Evolutionary conservation across 2,329 filamentous ascomycete species (phyloP).

Genomic region (Magnaporthiopsis incrustans): DNA sequence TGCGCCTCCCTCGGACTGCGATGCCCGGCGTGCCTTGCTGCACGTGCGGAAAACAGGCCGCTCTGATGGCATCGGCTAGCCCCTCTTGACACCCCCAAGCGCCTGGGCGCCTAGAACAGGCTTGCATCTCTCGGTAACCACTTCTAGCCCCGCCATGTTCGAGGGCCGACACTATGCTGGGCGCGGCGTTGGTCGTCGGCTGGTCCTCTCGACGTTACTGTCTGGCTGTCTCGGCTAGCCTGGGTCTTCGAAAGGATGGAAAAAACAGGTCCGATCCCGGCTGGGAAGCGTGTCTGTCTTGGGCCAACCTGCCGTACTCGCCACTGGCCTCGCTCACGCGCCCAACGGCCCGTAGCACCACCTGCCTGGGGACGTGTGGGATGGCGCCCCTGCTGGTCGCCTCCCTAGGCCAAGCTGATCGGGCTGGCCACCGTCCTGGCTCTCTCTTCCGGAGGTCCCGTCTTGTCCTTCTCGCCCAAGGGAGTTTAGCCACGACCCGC

Average conservation of each 20-base stretch:
- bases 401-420: not conserved
- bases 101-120: constrained; percentile 2
- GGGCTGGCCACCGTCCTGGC: too few species aligned
- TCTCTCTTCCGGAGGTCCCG: too few species aligned
- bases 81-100: not conserved
- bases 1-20: too few species aligned
- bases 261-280: not conserved
- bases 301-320: not conserved
- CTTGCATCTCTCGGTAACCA: constrained; percentile 3
- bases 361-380: not conserved
- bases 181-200: not conserved
- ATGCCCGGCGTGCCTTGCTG: not conserved
- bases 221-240: not conserved
- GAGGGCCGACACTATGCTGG: not conserved
- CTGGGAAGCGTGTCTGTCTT: not conserved
- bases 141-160: not conserved
- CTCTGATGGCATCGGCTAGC: not conserved
- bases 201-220: not conserved
- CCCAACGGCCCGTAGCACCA: not conserved
- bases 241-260: too few species aligned
- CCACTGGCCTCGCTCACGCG: not conserved
- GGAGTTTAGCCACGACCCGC: not conserved
- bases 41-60: constrained; percentile 3
- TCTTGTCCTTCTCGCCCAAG: not conserved
- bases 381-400: not conserved